Conservation (phyloP, 129 eudicot species). For the Saussurea involucrata region DNA sequence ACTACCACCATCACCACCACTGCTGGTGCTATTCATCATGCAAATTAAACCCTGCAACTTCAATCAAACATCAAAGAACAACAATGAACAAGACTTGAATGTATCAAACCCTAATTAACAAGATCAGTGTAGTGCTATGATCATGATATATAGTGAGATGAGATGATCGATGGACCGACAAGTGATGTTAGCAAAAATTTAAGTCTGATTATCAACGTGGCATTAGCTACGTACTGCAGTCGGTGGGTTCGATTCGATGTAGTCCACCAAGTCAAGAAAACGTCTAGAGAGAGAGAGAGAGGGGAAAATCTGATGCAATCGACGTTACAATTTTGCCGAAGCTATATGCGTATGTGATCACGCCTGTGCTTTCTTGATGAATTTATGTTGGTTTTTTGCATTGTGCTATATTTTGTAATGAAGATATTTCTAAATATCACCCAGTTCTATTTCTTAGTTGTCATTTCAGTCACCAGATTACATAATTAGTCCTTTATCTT, state of each 20-base stretch:
- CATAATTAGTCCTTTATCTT: background rate
- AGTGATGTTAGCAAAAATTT: conserved; percentile 16
- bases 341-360: conserved; percentile 11
- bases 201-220: conserved; percentile 13
- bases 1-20: background rate
- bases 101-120: background rate
- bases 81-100: conserved; percentile 1
- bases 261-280: background rate
- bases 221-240: conserved; percentile 14
- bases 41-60: conserved; percentile 21
- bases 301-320: conserved; percentile 8
- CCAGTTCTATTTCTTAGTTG: background rate
- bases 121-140: background rate
- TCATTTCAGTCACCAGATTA: background rate
- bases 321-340: conserved; percentile 17
- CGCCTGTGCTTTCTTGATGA: conserved; percentile 10
- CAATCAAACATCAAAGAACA: conserved; percentile 1
- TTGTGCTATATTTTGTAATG: background rate
- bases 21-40: conserved; percentile 2
- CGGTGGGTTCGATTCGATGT: background rate
- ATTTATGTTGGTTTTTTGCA: background rate
- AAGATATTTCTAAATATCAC: background rate
- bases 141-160: background rate
- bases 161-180: conserved; percentile 12
- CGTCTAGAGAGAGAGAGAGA: conserved; percentile 18